A percentile compares a stretch with the other conserved stretches of the same genome.
Evolutionary conservation across 2,329 filamentous ascomycete species (phyloP).

Genomic region (Aspergillus viridinutans): DNA sequence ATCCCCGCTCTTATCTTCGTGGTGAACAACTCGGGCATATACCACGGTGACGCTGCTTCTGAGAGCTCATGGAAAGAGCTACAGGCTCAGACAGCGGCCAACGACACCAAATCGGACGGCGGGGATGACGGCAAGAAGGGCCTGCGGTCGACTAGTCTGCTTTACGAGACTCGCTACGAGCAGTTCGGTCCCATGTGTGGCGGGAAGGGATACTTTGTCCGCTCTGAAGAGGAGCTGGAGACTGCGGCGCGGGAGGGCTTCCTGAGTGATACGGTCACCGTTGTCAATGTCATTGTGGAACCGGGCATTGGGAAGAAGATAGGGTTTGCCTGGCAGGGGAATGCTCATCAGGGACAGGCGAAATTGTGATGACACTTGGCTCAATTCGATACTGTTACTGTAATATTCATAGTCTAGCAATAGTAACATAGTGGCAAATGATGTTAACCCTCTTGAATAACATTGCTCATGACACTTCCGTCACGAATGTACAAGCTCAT

Average conservation of each 20-base stretch:
- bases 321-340: constrained; percentile 35
- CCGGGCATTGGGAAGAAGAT: constrained; percentile 43
- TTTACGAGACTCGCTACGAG: constrained; percentile 54
- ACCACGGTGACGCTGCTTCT: constrained; percentile 42
- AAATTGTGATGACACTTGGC: constrained; percentile 19
- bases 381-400: not conserved
- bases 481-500: constrained; percentile 12
- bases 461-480: not conserved
- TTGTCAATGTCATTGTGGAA: constrained; percentile 56
- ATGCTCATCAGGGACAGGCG: constrained; percentile 19
- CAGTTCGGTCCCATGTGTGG: constrained; percentile 53
- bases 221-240: constrained; percentile 50
- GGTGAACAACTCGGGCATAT: constrained; percentile 53
- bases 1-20: constrained; percentile 55
- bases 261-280: constrained; percentile 41
- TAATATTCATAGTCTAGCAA: constrained; percentile 8
- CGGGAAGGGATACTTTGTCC: constrained; percentile 50
- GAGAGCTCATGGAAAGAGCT: constrained; percentile 43
- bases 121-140: constrained; percentile 25
- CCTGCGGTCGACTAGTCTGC: constrained; percentile 48
- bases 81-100: constrained; percentile 38
- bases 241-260: constrained; percentile 51
- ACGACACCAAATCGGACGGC: constrained; percentile 18
- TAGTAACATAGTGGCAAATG: constrained; percentile 4
- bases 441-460: not conserved